Evolutionary conservation across 495 filamentous ascomycete genomes (phyloP), one percentile per base, ranked within the genome.

Genomic region (Talaromyces trachyspermus): DNA sequence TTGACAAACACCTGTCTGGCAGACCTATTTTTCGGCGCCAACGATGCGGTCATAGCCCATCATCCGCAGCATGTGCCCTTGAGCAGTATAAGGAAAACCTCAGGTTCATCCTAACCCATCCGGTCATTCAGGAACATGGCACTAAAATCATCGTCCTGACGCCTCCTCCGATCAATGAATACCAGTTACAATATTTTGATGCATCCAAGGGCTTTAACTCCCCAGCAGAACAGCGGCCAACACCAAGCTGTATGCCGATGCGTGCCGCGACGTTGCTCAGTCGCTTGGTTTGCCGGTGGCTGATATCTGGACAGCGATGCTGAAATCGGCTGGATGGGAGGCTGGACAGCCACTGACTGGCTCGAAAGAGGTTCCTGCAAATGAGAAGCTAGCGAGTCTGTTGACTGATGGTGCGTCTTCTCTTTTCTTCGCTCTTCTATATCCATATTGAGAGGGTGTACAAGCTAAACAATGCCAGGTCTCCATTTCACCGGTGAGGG

Each of bases 11-110:
- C 11, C n/a, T n/a, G n/a, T n/a, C n/a, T n/a, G n/a, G 5, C 44
- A 91, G 86, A 72, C 82, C 18, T 95, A 51, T 88, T 92, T 55
- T 80, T 95, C 49, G 89, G 89, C 14, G 86, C 89, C 55, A 95
- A 95, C 58, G 89, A 95, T 60, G 83, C 89, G 5, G 75, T 72
- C 46, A 54, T 90, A n/a, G 69, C 71, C 15, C 63, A 70, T 32
- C 78, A 70, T 47, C 62, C 65, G 5, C 89, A 95, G 59, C 77
- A 87, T 56, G 76, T 95, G n/a, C 78, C 86, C 63, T 91, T 15
- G 74, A 80, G 3, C 65, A 77, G 46, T 95, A 83, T 67, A 79
- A 78, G 55, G 66, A 72, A 48, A 95, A 94, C 55, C 62, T 95
- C 41, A 72, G 62, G 41, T 64, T 65, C 40, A 84, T 95, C 56